Base-by-base conservation (phyloP, 2,329 filamentous ascomycete genomes). In the Metarhizium album region DNA sequence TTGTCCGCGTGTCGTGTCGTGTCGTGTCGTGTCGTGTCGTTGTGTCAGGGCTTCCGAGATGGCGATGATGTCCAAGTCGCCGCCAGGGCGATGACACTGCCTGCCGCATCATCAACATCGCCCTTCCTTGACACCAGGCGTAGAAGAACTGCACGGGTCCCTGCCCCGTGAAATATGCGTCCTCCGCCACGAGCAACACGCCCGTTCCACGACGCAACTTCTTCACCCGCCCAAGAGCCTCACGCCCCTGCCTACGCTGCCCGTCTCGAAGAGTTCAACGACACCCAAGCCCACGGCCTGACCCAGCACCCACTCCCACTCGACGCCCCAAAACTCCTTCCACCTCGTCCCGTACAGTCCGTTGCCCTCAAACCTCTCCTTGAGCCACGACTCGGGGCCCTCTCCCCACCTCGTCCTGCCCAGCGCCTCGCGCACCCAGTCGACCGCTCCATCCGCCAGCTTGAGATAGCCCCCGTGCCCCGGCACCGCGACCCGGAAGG, bases 221-320 rank as follows among this genome's bases (percentile, higher is more conserved):
- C 43, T 24, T 58, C 55, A 57, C n/a, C 46, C 55, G 53, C 63
- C 65, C 51, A 74, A 50, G 47, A 66, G 65, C 56, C 80, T 73
- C 52, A 87, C 75, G 11, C 80, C 86, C 53, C 77, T 73, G 1
- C 86, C 86, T n/a, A 89, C 83, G 58, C 80, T 85, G 14, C 82
- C 74, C 13, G 86, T 90, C 60, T 87, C 79, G 63, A 90, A 90
- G 14, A 87, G 68, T 65, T 90, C 86, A 3, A 89, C 75, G 16
- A 84, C 61, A 1, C 86, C 86, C 27, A 81, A 73, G 0, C 85
- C 86, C 23, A 87, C 73, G 42, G 83, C 85, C 64, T 89, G 84
- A 40, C 78, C 81, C 42, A 90, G 62, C 16, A 86, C 73, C 83
- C 83, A 90, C 52, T 84, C 76, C 64, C 88, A 90, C 42, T 75